Conservation (phyloP, 768 basidiomycete genomes). For the Clavaria fumosa region DNA sequence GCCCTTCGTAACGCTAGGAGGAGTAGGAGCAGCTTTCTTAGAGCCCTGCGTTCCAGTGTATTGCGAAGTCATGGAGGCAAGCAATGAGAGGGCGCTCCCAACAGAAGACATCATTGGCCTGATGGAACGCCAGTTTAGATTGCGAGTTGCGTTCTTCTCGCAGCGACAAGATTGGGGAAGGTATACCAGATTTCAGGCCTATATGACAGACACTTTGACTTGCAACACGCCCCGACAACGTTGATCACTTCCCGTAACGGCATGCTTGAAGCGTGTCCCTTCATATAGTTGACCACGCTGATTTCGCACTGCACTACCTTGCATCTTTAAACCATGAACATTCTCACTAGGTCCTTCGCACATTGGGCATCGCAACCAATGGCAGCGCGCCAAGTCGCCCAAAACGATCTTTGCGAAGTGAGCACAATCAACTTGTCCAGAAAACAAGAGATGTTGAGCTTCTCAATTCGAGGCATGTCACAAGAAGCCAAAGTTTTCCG, state of each 20-base stretch:
- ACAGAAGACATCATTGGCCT: conserved; percentile 22
- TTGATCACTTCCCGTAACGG: conserved; percentile 5
- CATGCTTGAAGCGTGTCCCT: conserved; percentile 5
- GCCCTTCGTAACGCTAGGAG: conserved; percentile 5
- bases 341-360: conserved; percentile 26
- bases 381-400: conserved; percentile 14
- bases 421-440: conserved; percentile 5
- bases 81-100: conserved; percentile 24
- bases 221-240: conserved; percentile 15
- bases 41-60: conserved; percentile 22
- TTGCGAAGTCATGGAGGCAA: conserved; percentile 23
- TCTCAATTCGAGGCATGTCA: conserved; percentile 32
- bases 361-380: conserved; percentile 24
- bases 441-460: not conserved
- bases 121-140: too few relatives aligned
- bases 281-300: conserved; percentile 5
- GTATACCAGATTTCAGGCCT: too few relatives aligned
- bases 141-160: too few relatives aligned
- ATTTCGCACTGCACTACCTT: conserved; percentile 13
- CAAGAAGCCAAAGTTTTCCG: conserved; percentile 45
- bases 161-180: too few relatives aligned
- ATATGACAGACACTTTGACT: too few relatives aligned
- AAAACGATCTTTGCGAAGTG: conserved; percentile 34
- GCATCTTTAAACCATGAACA: conserved; percentile 19
- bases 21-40: conserved; percentile 9